Base-by-base conservation (phyloP, 2,329 filamentous ascomycete species). In the Trichoderma koningiopsis region DNA sequence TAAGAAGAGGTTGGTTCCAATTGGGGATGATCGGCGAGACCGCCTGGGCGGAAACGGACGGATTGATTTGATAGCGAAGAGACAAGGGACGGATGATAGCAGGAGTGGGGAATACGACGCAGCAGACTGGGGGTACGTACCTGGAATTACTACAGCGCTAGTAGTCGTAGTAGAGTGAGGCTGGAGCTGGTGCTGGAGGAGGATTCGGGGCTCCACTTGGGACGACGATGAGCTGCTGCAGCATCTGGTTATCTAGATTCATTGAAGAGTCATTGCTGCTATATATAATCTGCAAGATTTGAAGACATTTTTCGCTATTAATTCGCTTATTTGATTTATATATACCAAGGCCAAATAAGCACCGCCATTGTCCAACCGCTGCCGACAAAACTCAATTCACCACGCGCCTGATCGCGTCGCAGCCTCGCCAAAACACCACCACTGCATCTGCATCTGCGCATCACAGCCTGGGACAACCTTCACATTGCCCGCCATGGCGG, bases 401-500 rank as follows among this genome's bases (percentile, higher is more conserved):
- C 6, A 63, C 69, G 69, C 69, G 69, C 67, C 59, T 58, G 10
- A 67, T 73, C 72, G 61, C 53, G 68, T 74, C 29, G 5, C 49
- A 60, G 60, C 62, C 68, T 70, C 1, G 63, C 16, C 62, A 0
- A 6, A 31, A 58, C n/a, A 57, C 13, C 31, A 37, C 35, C 35
- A 33, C 33, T 22, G 14, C 47, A 37, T 40, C 61, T n/a, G 40
- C 40, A 43, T n/a, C 40, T 10, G 6, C 19, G 16, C 40, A 65
- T 56, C 61, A 22, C 16, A 56, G 62, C 60, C 71, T 68, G 47
- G 58, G 29, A n/a, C n/a, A n/a, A n/a, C n/a, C n/a, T n/a, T n/a
- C n/a, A n/a, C n/a, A n/a, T n/a, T n/a, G n/a, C 40, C 19, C 33
- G 27, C 55, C 72, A 81, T 80, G 78, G 70, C 75, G 6, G 72